Percentiles rank a stretch among this genome's conserved stretches.
These are phyloP conservation scores for Epichloe typhina DNA, from an alignment of 2,329 filamentous ascomycete species.

Conservation along the genomic window DNA sequence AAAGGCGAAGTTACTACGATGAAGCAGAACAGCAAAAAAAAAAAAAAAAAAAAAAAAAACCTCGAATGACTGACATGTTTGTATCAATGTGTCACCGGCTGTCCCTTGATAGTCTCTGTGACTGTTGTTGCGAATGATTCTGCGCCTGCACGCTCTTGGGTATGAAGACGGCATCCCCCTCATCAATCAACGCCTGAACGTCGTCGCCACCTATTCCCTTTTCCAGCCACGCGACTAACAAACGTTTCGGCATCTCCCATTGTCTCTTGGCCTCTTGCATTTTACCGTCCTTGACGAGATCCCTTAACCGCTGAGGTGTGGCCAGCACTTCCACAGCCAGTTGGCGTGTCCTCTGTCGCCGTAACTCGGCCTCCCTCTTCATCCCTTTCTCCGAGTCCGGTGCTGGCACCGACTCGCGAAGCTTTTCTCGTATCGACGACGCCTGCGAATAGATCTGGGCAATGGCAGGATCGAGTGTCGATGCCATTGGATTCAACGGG, in stretches of 20 bases:
- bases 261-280: conserved; percentile 44
- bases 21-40: too few relatives aligned
- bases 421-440: conserved; percentile 37
- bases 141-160: conserved; percentile 7
- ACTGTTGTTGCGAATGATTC: neutral
- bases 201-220: conserved; percentile 41
- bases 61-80: too few relatives aligned
- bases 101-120: conserved; percentile 9
- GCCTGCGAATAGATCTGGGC: conserved; percentile 57
- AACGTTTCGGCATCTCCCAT: conserved; percentile 39
- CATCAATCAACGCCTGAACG: conserved; percentile 37
- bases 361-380: conserved; percentile 19
- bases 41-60: too few relatives aligned
- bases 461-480: conserved; percentile 60
- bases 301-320: conserved; percentile 44
- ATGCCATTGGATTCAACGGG: conserved; percentile 59
- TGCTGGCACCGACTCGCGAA: conserved; percentile 33
- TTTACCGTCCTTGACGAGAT: conserved; percentile 45
- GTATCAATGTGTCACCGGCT: neutral
- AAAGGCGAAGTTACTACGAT: too few relatives aligned
- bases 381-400: conserved; percentile 28
- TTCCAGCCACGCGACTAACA: conserved; percentile 41
- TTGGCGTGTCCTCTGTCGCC: conserved; percentile 32
- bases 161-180: conserved; percentile 38
- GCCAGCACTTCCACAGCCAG: conserved; percentile 50